phyloP scores from a whole-genome alignment of 1,139 yeast genomes.

The Wickerhamiella pararugosa region DNA sequence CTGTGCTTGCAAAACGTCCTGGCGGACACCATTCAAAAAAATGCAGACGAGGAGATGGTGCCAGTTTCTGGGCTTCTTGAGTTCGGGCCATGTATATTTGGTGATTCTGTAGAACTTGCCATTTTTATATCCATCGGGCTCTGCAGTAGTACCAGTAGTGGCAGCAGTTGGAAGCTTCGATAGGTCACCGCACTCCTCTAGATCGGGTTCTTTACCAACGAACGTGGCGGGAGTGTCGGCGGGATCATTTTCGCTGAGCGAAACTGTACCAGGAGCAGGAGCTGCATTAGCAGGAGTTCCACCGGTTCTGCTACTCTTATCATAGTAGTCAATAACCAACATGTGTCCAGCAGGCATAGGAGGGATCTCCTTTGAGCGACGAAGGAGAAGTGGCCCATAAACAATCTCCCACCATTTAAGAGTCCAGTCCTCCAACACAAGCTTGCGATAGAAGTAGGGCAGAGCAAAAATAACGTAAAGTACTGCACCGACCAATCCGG shows the following conservation, averaged over 20 bases:
- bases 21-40: slow-evolving; percentile 44
- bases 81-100: slow-evolving; percentile 6
- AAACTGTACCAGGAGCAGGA: not conserved
- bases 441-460: slow-evolving; percentile 50
- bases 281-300: slow-evolving; percentile 14
- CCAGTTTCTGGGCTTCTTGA: slow-evolving; percentile 36
- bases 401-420: slow-evolving; percentile 42
- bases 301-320: slow-evolving; percentile 8
- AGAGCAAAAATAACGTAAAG: slow-evolving; percentile 40
- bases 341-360: slow-evolving; percentile 45
- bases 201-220: not conserved
- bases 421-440: slow-evolving; percentile 54
- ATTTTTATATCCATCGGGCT: slow-evolving; percentile 1
- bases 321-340: slow-evolving; percentile 48
- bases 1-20: slow-evolving; percentile 46
- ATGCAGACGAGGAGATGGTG: slow-evolving; percentile 36
- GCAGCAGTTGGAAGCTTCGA: not conserved
- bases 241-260: not conserved
- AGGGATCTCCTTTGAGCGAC: slow-evolving; percentile 40
- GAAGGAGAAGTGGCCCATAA: slow-evolving; percentile 39
- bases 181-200: slow-evolving; percentile 1
- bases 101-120: slow-evolving; percentile 8
- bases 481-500: slow-evolving; percentile 40
- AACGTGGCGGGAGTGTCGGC: slow-evolving; percentile 1
- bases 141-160: not conserved